Conservation (phyloP, 768 basidiomycete genomes). For the Tricholoma sp. region DNA sequence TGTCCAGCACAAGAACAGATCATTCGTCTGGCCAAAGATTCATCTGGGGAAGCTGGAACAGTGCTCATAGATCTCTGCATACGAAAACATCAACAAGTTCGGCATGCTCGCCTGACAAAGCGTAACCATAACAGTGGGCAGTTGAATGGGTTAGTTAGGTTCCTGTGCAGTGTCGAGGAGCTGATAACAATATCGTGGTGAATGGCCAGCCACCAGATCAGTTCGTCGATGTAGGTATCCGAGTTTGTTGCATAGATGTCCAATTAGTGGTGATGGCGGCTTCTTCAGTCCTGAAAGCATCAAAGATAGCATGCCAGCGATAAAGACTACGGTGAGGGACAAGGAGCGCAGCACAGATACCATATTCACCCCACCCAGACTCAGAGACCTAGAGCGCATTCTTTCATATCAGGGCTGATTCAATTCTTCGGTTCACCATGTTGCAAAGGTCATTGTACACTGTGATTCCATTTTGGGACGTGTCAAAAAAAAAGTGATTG, state of each 20-base stretch:
- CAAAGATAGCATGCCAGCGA: slow-evolving; percentile 19
- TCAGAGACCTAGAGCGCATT: slow-evolving; percentile 19
- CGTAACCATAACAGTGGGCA: slow-evolving; percentile 55
- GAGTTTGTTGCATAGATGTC: neutral
- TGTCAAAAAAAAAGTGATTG: no score
- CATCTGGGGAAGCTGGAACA: slow-evolving; percentile 21
- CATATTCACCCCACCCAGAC: slow-evolving; percentile 16
- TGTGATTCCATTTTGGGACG: no score
- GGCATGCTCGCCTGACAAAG: slow-evolving; percentile 16
- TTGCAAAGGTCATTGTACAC: neutral
- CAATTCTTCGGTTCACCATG: slow-evolving; percentile 18
- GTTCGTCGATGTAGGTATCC: neutral
- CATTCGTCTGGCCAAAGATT: slow-evolving; percentile 19
- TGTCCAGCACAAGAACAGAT: slow-evolving; percentile 24
- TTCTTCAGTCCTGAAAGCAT: slow-evolving; percentile 10
- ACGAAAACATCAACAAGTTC: slow-evolving; percentile 18
- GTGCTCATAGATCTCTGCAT: slow-evolving; percentile 14
- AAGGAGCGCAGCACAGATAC: slow-evolving; percentile 15
- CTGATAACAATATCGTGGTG: neutral
- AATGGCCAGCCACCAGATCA: neutral
- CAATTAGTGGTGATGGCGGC: slow-evolving; percentile 10
- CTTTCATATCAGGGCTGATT: slow-evolving; percentile 22
- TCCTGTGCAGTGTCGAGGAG: slow-evolving; percentile 37
- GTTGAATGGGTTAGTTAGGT: slow-evolving; percentile 66
- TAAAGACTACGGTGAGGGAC: slow-evolving; percentile 20